A percentile compares a stretch with the other conserved stretches of the same genome.
Evolutionary conservation across 2,329 filamentous ascomycete species (phyloP).

Genomic region (Penicillium vulpinum): DNA sequence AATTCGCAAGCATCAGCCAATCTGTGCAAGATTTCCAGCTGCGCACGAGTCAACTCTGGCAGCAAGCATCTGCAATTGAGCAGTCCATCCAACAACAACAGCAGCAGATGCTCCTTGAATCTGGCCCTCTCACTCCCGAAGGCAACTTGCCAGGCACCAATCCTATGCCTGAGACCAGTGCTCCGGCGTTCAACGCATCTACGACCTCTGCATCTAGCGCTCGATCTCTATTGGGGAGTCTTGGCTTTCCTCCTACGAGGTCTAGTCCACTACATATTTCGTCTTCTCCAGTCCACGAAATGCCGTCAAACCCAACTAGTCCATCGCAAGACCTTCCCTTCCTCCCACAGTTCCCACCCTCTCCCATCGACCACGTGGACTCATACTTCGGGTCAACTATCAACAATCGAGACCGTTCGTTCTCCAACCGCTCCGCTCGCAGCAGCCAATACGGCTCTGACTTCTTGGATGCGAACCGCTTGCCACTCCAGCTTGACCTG

Average conservation of each 20-base stretch:
- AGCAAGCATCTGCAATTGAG: constrained; percentile 46
- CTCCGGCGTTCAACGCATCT: constrained; percentile 24
- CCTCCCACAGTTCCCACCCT: constrained; percentile 34
- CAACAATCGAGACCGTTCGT: constrained; percentile 41
- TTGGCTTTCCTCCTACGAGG: constrained; percentile 37
- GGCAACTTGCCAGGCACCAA: constrained; percentile 58
- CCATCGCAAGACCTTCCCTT: constrained; percentile 34
- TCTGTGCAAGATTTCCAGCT: constrained; percentile 47
- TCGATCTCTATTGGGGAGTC: constrained; percentile 38
- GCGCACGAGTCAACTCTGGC: constrained; percentile 46
- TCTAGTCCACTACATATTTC: constrained; percentile 39
- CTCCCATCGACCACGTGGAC: constrained; percentile 33
- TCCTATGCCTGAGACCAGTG: constrained; percentile 33
- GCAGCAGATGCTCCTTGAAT: constrained; percentile 45
- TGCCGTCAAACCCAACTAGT: constrained; percentile 37
- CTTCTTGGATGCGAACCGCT: constrained; percentile 32
- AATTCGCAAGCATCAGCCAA: constrained; percentile 44
- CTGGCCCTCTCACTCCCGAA: constrained; percentile 59
- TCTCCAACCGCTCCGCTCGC: constrained; percentile 43
- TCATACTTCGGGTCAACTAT: constrained; percentile 36
- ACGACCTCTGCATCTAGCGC: constrained; percentile 32
- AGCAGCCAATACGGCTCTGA: constrained; percentile 41
- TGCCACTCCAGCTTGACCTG: constrained; percentile 33
- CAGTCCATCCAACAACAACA: constrained; percentile 49
- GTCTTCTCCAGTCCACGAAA: constrained; percentile 35